phyloP scores from a whole-genome alignment of 305 asterid species.

The Ilex paraguariensis region DNA sequence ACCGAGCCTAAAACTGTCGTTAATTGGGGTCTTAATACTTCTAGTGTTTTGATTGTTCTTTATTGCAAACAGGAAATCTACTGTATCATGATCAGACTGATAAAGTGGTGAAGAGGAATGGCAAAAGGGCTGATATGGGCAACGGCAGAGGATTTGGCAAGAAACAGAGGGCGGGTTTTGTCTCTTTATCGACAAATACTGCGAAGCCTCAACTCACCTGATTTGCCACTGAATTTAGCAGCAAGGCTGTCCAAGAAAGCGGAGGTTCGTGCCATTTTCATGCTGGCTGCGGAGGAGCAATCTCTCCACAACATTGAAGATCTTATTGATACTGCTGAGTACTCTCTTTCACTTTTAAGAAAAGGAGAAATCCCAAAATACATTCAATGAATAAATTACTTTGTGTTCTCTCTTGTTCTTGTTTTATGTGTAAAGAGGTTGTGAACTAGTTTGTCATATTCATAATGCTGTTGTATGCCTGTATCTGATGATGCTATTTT shows the following conservation, averaged over 20 bases:
- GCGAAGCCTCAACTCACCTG: conserved; percentile 79
- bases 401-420: too few species aligned
- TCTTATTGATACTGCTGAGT: conserved; percentile 63
- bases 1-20: too few species aligned
- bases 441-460: too few species aligned
- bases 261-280: conserved; percentile 60
- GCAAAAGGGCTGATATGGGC: conserved; percentile 80
- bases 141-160: conserved; percentile 74
- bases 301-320: conserved; percentile 77
- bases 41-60: too few species aligned
- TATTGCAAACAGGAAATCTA: neutral
- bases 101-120: conserved; percentile 25
- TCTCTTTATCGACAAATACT: conserved; percentile 66
- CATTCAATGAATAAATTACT: conserved; percentile 20
- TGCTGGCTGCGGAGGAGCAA: conserved; percentile 67
- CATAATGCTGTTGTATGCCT: too few species aligned
- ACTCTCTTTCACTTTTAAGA: conserved; percentile 54
- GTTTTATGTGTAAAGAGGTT: too few species aligned
- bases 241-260: conserved; percentile 71
- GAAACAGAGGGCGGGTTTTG: conserved; percentile 57
- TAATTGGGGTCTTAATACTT: too few species aligned
- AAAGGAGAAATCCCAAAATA: conserved; percentile 69
- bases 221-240: conserved; percentile 60
- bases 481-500: too few species aligned
- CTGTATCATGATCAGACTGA: neutral